Percentiles rank a stretch among this genome's conserved stretches.
Evolutionary conservation across 1,139 yeast genomes (phyloP).

Genomic region (Yamadazyma jaroonii): DNA sequence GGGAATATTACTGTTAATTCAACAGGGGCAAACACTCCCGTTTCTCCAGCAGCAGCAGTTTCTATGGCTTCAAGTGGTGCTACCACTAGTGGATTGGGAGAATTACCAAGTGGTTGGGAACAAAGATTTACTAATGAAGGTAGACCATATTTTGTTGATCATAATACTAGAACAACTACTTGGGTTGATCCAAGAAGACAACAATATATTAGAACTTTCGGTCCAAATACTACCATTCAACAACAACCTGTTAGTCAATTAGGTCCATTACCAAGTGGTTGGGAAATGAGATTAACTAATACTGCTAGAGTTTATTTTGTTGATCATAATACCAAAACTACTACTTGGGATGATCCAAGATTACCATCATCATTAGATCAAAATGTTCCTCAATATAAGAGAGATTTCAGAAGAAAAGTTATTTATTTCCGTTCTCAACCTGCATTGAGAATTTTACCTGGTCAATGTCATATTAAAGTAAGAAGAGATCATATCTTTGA

Average conservation of each 20-base stretch:
- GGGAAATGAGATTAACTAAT: constrained; percentile 99
- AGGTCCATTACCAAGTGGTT: constrained; percentile 97
- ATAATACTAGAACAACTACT: constrained; percentile 96
- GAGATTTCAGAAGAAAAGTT: constrained; percentile 96
- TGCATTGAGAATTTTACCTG: constrained; percentile 93
- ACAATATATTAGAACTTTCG: constrained; percentile 94
- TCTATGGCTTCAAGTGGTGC: constrained; percentile 87
- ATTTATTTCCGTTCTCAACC: constrained; percentile 98
- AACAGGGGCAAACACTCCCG: constrained; percentile 45
- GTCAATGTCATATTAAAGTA: constrained; percentile 97
- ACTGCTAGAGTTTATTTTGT: constrained; percentile 98
- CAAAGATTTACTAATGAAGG: constrained; percentile 98
- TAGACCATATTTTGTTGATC: constrained; percentile 96
- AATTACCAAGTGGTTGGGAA: constrained; percentile 98
- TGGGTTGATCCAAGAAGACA: constrained; percentile 99
- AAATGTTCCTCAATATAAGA: constrained; percentile 97
- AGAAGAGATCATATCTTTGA: constrained; percentile 96
- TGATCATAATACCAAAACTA: constrained; percentile 97
- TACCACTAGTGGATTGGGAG: constrained; percentile 94
- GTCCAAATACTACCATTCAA: constrained; percentile 85
- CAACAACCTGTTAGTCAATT: constrained; percentile 98
- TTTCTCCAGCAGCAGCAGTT: constrained; percentile 69
- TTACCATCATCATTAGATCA: constrained; percentile 96
- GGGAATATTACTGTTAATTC: constrained; percentile 48
- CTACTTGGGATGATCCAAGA: constrained; percentile 99